These are phyloP conservation scores for Eucalyptus rudis DNA, from an alignment of 345 rosid genomes.

Conservation along the genomic window DNA sequence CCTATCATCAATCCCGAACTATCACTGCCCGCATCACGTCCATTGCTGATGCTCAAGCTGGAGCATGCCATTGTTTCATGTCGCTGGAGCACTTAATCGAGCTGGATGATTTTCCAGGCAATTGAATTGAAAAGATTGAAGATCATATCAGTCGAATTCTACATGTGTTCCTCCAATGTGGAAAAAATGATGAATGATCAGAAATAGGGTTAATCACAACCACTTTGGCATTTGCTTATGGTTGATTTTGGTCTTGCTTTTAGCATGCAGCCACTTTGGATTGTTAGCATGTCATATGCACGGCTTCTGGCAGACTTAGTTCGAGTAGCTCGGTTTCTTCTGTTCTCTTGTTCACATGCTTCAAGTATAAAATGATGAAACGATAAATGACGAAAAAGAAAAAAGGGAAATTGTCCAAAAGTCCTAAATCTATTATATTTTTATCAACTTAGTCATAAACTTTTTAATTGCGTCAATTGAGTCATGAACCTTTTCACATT, in stretches of 20 bases:
- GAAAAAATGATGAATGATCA: neutral
- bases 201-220: neutral
- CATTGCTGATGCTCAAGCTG: neutral
- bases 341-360: neutral
- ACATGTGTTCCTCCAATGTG: neutral
- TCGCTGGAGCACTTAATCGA: neutral
- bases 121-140: neutral
- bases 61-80: neutral
- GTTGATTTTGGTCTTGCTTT: neutral
- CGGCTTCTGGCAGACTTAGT: neutral
- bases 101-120: neutral
- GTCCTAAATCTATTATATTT: no score
- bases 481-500: rapidly evolving
- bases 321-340: neutral
- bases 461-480: no score
- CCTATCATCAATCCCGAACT: neutral
- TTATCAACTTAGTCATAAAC: no score
- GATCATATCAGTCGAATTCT: neutral
- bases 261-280: neutral
- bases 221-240: neutral
- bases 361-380: neutral
- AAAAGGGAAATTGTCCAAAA: no score
- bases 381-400: neutral
- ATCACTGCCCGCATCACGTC: neutral
- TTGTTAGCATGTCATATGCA: neutral